Base-by-base conservation (phyloP, 495 filamentous ascomycete species). In the Letharia lupina region DNA sequence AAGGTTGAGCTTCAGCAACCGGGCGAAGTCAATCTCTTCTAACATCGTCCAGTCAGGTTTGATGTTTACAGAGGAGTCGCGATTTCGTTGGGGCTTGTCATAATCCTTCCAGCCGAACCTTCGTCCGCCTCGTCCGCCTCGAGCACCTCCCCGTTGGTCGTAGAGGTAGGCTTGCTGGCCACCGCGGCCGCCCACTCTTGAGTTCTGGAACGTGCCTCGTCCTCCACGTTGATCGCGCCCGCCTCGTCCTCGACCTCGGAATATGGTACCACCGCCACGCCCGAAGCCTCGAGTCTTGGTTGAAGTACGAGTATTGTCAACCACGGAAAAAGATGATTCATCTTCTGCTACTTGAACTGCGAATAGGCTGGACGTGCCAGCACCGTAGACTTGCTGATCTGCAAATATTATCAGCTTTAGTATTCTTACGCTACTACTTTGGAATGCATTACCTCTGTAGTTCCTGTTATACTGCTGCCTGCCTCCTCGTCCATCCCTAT, bases 31-130 rank as follows among this genome's bases (percentile, higher is more conserved):
- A 75, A 98, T 96, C 82, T 98, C 95, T 79, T 98, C 95, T 54
- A 97, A 80, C 80, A 98, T 86, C 71, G 86, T 84, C 94, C 94
- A 98, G 72, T 96, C 92, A 23, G 93, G 83, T 76, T 93, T 93
- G 75, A 97, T 90, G 75, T 90, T 91, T 74, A 98, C 89, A 41
- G 91, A 96, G 11, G 93, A 87, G 80, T 98, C 94, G 64, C 94
- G 90, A 72, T 93, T 97, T 69, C 94, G 87, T 78, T 94, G 87
- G 45, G 94, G 94, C 85, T 98, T 98, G 79, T 98, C 94, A 74
- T 91, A 96, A 75, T 98, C 94, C 77, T 93, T 96, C 93, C 94
- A 98, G 73, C 94, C 95, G 73, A 96, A 97, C 58, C 95, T 84
- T 67, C 94, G 86, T 44, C 91, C 91, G 68, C 84, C 78, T 45